Evolutionary conservation across 768 basidiomycete species (phyloP).

Genomic region (Kwoniella sp.): DNA sequence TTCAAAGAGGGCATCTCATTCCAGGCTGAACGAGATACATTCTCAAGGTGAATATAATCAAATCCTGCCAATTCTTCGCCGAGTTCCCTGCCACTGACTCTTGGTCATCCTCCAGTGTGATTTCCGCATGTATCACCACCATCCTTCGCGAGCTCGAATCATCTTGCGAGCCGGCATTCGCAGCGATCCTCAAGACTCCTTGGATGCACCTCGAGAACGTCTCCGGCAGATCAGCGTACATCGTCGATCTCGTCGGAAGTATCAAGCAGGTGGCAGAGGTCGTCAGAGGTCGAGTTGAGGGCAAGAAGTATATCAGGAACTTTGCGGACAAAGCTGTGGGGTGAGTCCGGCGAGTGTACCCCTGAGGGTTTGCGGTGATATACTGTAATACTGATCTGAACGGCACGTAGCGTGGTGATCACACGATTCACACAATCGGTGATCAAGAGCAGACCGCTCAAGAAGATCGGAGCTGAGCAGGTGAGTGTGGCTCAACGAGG

Average conservation of each 20-base stretch:
- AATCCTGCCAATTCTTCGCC: no score
- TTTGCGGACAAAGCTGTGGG: slow-evolving; percentile 91
- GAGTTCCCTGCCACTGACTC: no score
- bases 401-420: slow-evolving; percentile 67
- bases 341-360: slow-evolving; percentile 59
- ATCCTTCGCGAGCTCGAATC: slow-evolving; percentile 82
- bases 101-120: slow-evolving; percentile 63
- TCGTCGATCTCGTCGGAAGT: slow-evolving; percentile 72
- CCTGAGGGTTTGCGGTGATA: slow-evolving; percentile 10
- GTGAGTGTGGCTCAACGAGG: no score
- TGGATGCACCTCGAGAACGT: slow-evolving; percentile 83
- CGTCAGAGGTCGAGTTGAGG: slow-evolving; percentile 80
- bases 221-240: slow-evolving; percentile 79
- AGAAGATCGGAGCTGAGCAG: slow-evolving; percentile 95
- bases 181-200: slow-evolving; percentile 71
- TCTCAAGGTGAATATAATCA: slow-evolving; percentile 81
- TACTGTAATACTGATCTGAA: neutral
- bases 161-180: slow-evolving; percentile 77
- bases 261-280: slow-evolving; percentile 75
- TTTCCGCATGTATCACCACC: slow-evolving; percentile 77
- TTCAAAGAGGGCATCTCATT: slow-evolving; percentile 79
- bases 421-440: slow-evolving; percentile 85
- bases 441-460: slow-evolving; percentile 85
- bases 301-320: slow-evolving; percentile 91
- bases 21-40: slow-evolving; percentile 82